Evolutionary conservation across 2,329 filamentous ascomycete species (phyloP).

Genomic region (Sphaerulina musiva): DNA sequence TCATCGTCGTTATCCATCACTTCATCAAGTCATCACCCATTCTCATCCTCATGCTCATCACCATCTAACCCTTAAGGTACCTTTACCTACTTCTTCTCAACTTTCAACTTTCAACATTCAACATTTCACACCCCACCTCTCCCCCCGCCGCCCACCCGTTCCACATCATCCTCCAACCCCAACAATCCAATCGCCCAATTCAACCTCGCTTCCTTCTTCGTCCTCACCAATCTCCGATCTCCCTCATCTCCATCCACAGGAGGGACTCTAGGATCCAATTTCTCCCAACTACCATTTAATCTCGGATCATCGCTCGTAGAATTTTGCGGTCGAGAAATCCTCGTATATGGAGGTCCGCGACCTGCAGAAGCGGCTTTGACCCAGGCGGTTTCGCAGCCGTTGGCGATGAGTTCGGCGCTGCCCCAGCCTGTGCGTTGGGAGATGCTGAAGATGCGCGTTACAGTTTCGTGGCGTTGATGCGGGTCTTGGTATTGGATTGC

Average conservation of each 20-base stretch:
- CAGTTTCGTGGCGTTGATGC: constrained; percentile 68
- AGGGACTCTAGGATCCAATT: constrained; percentile 24
- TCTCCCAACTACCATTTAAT: constrained; percentile 30
- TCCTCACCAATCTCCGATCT: constrained; percentile 52
- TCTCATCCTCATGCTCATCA: too few relatives aligned
- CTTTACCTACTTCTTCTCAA: too few relatives aligned
- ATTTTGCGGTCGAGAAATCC: constrained; percentile 30
- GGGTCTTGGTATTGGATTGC: constrained; percentile 70
- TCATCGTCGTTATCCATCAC: too few relatives aligned
- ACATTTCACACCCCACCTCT: too few relatives aligned
- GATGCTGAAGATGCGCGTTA: constrained; percentile 67
- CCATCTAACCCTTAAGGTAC: too few relatives aligned
- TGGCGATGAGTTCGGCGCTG: constrained; percentile 71
- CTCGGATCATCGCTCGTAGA: constrained; percentile 29
- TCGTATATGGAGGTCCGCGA: constrained; percentile 66
- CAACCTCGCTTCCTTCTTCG: constrained; percentile 57
- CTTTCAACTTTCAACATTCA: too few relatives aligned
- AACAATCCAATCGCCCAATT: constrained; percentile 74
- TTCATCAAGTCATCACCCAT: too few relatives aligned
- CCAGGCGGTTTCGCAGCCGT: constrained; percentile 82
- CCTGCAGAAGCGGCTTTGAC: constrained; percentile 65
- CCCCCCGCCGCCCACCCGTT: too few relatives aligned
- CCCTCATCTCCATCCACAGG: constrained; percentile 26
- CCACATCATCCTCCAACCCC: constrained; percentile 68
- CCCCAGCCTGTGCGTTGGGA: constrained; percentile 81